Conservation (phyloP, 176 grass and related monocot genomes). For the Thalia dealbata region DNA sequence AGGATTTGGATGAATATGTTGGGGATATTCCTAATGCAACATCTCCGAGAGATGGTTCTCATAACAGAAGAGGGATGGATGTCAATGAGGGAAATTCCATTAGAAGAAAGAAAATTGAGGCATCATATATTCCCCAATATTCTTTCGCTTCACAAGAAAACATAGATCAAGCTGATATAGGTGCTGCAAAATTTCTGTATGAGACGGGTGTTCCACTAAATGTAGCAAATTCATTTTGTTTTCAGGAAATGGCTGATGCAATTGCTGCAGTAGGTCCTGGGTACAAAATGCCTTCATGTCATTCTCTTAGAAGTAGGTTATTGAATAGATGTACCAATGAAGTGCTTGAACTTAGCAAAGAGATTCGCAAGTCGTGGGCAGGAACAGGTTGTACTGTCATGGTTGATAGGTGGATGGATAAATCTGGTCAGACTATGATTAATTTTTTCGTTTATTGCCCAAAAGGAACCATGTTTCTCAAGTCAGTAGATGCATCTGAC, state of each 20-base stretch:
- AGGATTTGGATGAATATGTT: slow-evolving; percentile 1
- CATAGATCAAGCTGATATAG: slow-evolving; percentile 19
- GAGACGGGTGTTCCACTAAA: slow-evolving; percentile 32
- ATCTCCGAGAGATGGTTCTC: slow-evolving; percentile 7
- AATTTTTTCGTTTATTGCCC: slow-evolving; percentile 41
- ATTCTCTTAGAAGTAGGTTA: slow-evolving; percentile 24
- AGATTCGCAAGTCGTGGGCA: slow-evolving; percentile 32
- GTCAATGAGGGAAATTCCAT: neutral
- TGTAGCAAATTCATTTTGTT: slow-evolving; percentile 32
- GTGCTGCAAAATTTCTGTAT: slow-evolving; percentile 33
- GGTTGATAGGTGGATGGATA: slow-evolving; percentile 22
- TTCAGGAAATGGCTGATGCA: slow-evolving; percentile 29
- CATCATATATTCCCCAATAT: neutral
- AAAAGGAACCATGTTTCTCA: slow-evolving; percentile 34
- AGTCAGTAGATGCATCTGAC: slow-evolving; percentile 28
- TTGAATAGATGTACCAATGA: slow-evolving; percentile 22
- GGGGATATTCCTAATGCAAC: neutral
- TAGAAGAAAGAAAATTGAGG: slow-evolving; percentile 14
- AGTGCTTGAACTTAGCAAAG: slow-evolving; percentile 19
- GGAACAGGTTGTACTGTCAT: slow-evolving; percentile 28
- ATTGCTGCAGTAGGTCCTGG: slow-evolving; percentile 27
- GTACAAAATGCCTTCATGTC: slow-evolving; percentile 30
- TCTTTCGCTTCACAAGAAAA: slow-evolving; percentile 23
- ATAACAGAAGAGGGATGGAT: slow-evolving; percentile 14
- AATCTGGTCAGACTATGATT: slow-evolving; percentile 7